These are phyloP conservation scores for Tetrahymena borealis DNA, from an alignment of 73 alveolate genomes.

Conservation along the genomic window DNA sequence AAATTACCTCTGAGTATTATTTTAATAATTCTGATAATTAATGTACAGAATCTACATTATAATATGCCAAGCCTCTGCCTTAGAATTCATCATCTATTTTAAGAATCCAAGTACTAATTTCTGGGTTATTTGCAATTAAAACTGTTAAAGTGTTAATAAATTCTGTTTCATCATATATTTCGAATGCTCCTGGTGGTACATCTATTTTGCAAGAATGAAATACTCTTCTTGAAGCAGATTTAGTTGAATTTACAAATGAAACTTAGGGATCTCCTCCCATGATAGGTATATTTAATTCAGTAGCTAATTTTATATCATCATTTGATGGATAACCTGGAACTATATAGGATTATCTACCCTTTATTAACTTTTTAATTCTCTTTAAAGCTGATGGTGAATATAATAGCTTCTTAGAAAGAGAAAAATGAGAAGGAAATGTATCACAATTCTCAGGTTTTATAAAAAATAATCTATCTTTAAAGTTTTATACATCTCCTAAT, in stretches of 20 bases:
- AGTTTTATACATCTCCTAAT: conserved; percentile 87
- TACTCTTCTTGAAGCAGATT: conserved; percentile 90
- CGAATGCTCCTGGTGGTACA: conserved; percentile 90
- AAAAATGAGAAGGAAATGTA: conserved; percentile 80
- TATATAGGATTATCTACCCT: conserved; percentile 81
- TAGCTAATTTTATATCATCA: conserved; percentile 89
- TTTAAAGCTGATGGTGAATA: conserved; percentile 89
- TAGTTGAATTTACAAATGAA: conserved; percentile 83
- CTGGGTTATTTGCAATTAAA: conserved; percentile 83
- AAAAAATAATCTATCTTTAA: conserved; percentile 74
- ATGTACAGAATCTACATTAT: conserved; percentile 70
- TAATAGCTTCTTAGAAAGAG: conserved; percentile 74
- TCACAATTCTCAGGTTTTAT: conserved; percentile 81
- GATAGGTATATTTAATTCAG: conserved; percentile 81
- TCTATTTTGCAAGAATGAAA: conserved; percentile 90
- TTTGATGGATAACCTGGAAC: conserved; percentile 91
- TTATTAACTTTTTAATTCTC: conserved; percentile 70
- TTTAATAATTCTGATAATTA: conserved; percentile 62
- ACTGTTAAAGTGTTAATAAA: conserved; percentile 83
- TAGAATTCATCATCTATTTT: conserved; percentile 94
- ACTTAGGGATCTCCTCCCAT: conserved; percentile 93
- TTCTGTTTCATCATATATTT: conserved; percentile 94
- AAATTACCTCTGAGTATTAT: conserved; percentile 59
- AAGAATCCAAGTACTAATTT: conserved; percentile 91
- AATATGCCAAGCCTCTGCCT: conserved; percentile 96